Evolutionary conservation across 2,329 filamentous ascomycete genomes (phyloP).

Genomic region (Macrophomina tecta): DNA sequence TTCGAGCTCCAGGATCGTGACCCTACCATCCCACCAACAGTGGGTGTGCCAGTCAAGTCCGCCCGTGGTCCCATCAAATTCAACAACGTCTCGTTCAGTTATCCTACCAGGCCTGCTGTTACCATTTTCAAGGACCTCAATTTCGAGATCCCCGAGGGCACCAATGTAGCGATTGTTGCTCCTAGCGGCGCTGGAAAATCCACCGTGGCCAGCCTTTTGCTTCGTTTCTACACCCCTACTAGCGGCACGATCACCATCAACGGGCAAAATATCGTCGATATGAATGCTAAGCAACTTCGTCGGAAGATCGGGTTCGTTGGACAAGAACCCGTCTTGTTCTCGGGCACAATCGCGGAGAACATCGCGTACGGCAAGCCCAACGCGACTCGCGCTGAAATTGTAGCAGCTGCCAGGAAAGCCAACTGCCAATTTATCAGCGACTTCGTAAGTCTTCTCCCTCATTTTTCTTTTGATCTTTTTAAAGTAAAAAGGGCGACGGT

Average conservation of each 20-base stretch:
- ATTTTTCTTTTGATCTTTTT: too few species aligned
- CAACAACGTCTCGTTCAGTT: conserved; percentile 83
- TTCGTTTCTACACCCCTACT: conserved; percentile 89
- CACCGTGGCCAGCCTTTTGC: conserved; percentile 87
- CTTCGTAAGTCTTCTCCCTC: conserved; percentile 63
- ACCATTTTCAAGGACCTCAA: conserved; percentile 86
- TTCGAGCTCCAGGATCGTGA: conserved; percentile 95
- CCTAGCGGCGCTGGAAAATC: conserved; percentile 96
- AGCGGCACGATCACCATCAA: conserved; percentile 80
- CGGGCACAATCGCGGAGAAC: conserved; percentile 82
- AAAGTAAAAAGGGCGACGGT: too few species aligned
- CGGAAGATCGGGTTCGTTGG: conserved; percentile 93
- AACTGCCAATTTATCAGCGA: conserved; percentile 98
- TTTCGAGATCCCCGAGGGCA: conserved; percentile 91
- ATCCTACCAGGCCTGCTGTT: conserved; percentile 91
- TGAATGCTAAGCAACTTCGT: conserved; percentile 93
- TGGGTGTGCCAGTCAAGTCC: conserved; percentile 77
- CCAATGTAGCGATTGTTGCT: conserved; percentile 94
- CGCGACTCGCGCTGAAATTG: conserved; percentile 79
- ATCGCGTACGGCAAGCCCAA: conserved; percentile 88
- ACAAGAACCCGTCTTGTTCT: conserved; percentile 93
- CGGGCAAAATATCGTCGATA: conserved; percentile 77
- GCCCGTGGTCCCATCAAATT: conserved; percentile 91
- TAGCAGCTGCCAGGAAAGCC: conserved; percentile 84
- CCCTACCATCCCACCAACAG: conserved; percentile 85